Evolutionary conservation across 192 early-diverging fungal species (phyloP).

Genomic region (Dissophora ornata): DNA sequence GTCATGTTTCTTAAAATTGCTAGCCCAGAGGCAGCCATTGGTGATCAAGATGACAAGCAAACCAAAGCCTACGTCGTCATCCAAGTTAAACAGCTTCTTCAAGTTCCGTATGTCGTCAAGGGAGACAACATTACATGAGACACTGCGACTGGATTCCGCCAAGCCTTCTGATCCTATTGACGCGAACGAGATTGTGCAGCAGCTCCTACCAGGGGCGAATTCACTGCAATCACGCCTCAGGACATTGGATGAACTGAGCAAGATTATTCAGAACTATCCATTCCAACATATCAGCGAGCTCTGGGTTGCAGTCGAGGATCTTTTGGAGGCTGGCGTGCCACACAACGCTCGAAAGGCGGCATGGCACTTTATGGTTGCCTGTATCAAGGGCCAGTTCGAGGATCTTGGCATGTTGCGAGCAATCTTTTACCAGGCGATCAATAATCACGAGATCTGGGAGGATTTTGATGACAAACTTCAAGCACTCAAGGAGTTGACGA

Average conservation of each 20-base stretch:
- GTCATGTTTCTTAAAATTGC: not conserved
- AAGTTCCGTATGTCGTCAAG: constrained; percentile 39
- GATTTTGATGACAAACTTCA: constrained; percentile 64
- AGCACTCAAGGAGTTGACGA: constrained; percentile 61
- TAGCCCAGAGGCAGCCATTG: not conserved
- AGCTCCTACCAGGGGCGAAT: constrained; percentile 53
- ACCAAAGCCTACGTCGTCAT: constrained; percentile 24
- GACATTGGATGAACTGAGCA: constrained; percentile 60
- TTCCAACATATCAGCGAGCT: constrained; percentile 66
- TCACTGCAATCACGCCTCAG: constrained; percentile 55
- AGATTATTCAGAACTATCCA: constrained; percentile 60
- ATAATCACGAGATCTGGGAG: constrained; percentile 59
- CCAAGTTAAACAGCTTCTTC: constrained; percentile 50
- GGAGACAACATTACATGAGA: constrained; percentile 39
- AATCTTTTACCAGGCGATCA: constrained; percentile 65
- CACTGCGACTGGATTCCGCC: constrained; percentile 45
- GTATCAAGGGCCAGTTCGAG: constrained; percentile 65
- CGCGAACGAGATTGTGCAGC: constrained; percentile 61
- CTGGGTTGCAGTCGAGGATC: constrained; percentile 62
- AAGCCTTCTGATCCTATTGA: constrained; percentile 57
- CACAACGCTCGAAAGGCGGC: constrained; percentile 62
- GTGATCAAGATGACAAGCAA: constrained; percentile 16
- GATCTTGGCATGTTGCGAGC: constrained; percentile 67
- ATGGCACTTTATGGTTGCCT: constrained; percentile 70
- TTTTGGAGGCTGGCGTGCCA: constrained; percentile 57